These are phyloP conservation scores for Lasiodiplodia sp. DNA, from an alignment of 2,329 filamentous ascomycete genomes.

Conservation along the genomic window DNA sequence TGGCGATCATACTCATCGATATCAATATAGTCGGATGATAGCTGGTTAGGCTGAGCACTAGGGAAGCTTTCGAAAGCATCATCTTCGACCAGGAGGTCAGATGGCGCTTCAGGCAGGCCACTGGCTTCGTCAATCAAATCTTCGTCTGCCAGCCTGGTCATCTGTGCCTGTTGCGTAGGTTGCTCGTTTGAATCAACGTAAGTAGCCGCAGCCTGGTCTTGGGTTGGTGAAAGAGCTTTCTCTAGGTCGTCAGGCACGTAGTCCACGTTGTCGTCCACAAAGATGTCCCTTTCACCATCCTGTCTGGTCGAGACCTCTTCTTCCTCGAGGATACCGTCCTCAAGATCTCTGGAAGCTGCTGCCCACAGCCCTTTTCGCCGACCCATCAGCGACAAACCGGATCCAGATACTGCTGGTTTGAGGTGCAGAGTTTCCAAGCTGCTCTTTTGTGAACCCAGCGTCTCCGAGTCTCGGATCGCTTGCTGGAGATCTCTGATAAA, in stretches of 20 bases:
- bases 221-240: not conserved
- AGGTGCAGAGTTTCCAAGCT: constrained; percentile 5
- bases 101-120: not conserved
- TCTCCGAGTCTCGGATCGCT: constrained; percentile 45
- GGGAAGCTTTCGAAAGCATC: constrained; percentile 1
- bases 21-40: constrained; percentile 23
- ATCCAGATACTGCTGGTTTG: not conserved
- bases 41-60: not conserved
- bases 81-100: too few relatives aligned
- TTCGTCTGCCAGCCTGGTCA: not conserved
- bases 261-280: not conserved
- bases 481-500: constrained; percentile 45
- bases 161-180: not conserved
- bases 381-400: not conserved
- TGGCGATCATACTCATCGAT: constrained; percentile 19
- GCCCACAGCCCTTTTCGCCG: constrained; percentile 41
- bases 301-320: not conserved
- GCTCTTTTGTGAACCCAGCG: not conserved
- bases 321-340: constrained; percentile 41
- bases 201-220: not conserved
- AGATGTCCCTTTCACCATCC: not conserved
- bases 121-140: too few relatives aligned
- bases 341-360: constrained; percentile 43
- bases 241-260: not conserved
- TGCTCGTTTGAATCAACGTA: not conserved